Base-by-base conservation (phyloP, 2,329 filamentous ascomycete genomes). In the Bipolaris gigantea region DNA sequence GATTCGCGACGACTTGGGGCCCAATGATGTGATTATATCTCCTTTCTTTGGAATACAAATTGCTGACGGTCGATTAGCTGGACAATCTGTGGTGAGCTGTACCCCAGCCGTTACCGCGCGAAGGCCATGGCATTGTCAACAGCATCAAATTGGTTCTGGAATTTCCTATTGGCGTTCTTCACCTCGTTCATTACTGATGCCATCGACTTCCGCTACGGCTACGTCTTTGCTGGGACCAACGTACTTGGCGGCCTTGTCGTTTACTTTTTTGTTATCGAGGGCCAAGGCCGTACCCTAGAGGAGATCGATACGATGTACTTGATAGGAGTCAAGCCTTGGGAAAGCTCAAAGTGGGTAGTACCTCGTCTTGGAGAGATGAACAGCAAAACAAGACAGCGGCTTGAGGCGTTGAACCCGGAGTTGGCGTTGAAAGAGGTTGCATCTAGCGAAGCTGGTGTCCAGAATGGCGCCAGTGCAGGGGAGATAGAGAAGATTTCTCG, bases 181-280 rank as follows among this genome's bases (percentile, higher is more conserved):
- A 90, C 89, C 0, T 87, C 89, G 0, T 91, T 90, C 72, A 91
- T 92, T 67, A 88, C 85, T 0, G 76, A 78, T 0, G 82, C 82
- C 2, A 91, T 92, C 49, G 83, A 87, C 61, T 91, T 87, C 72
- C 80, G 80, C 1, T 89, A 89, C 62, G 89, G 89, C 2, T 89
- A 90, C 57, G 85, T 92, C 36, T 92, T 92, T 72, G 88, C 87
- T 0, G 86, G 79, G 0, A 90, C 87, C 65, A 87, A 89, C 58
- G 72, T 89, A 9, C 76, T 83, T 0, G 87, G 82, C 0, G 82
- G 83, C 0, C 56, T 85, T 0, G 71, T 90, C 16, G 86, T 92
- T 36, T 92, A 88, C 77, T 89, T 92, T 75, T 91, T 90, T 70
- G 82, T 92, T 53, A 84, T 88, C 44, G 89, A 92, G 70, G 86